These are phyloP conservation scores for Xerocomellus intermedius DNA, from an alignment of 768 basidiomycete genomes.

Conservation along the genomic window DNA sequence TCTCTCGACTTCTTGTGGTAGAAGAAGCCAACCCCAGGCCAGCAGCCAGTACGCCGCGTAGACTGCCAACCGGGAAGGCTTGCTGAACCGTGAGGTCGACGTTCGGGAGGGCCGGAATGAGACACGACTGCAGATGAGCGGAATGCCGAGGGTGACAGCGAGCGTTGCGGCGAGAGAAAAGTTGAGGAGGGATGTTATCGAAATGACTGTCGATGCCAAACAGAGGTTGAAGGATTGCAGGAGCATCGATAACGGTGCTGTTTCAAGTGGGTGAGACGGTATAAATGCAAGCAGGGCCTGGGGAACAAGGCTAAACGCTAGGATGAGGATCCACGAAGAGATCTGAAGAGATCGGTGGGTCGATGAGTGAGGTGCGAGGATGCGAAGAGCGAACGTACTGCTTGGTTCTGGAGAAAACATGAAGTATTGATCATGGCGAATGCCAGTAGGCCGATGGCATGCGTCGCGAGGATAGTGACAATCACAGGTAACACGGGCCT, in stretches of 20 bases:
- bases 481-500: constrained; percentile 57
- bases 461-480: constrained; percentile 53
- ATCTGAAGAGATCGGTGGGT: constrained; percentile 24
- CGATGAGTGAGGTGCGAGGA: neutral
- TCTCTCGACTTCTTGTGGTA: constrained; percentile 42
- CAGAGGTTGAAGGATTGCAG: constrained; percentile 79
- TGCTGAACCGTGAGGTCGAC: constrained; percentile 28
- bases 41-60: constrained; percentile 44
- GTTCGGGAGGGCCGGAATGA: constrained; percentile 21
- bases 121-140: constrained; percentile 51
- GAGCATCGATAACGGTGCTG: constrained; percentile 44
- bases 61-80: constrained; percentile 3
- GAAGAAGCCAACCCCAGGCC: constrained; percentile 58
- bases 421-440: constrained; percentile 49
- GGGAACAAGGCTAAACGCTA: constrained; percentile 33
- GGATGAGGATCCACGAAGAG: constrained; percentile 33
- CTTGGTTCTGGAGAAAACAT: constrained; percentile 41
- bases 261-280: constrained; percentile 23
- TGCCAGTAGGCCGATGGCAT: constrained; percentile 49
- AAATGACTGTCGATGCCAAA: constrained; percentile 82
- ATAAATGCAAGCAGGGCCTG: constrained; percentile 31
- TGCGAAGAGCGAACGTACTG: constrained; percentile 35
- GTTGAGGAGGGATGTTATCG: constrained; percentile 84
- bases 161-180: constrained; percentile 84
- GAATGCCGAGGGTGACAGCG: constrained; percentile 61